Evolutionary conservation across 495 filamentous ascomycete species (phyloP).

Genomic region (Lichina pygmaea): DNA sequence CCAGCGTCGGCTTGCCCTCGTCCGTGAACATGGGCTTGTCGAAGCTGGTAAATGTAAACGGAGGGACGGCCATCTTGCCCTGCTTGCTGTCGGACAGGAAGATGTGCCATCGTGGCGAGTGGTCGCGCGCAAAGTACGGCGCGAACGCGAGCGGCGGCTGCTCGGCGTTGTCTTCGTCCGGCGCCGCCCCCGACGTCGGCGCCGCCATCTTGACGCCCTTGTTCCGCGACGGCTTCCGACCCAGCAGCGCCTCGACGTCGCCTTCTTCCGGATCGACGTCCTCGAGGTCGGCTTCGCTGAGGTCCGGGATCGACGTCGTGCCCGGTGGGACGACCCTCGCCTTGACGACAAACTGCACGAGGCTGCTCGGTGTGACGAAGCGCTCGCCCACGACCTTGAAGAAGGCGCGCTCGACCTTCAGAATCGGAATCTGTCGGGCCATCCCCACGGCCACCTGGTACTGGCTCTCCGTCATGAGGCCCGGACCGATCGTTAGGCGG

Average conservation of each 20-base stretch:
- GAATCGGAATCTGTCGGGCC: conserved; percentile 52
- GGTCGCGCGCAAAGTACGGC: conserved; percentile 69
- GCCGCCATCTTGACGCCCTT: conserved; percentile 22
- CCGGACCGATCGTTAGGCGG: conserved; percentile 35
- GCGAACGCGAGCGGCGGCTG: conserved; percentile 66
- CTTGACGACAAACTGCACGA: conserved; percentile 87
- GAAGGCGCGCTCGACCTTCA: conserved; percentile 79
- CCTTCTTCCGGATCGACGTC: conserved; percentile 85
- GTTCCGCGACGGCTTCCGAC: conserved; percentile 31
- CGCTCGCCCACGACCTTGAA: conserved; percentile 96
- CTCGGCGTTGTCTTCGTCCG: conserved; percentile 28
- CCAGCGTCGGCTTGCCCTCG: conserved; percentile 56
- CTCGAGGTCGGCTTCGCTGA: conserved; percentile 54
- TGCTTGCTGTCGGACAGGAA: conserved; percentile 86
- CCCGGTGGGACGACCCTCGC: conserved; percentile 84
- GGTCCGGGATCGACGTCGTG: conserved; percentile 35
- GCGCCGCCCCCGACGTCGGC: conserved; percentile 21
- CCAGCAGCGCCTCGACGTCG: conserved; percentile 67
- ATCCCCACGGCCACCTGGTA: conserved; percentile 49
- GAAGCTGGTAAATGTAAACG: conserved; percentile 72
- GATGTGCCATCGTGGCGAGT: conserved; percentile 72
- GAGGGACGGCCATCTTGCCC: conserved; percentile 83
- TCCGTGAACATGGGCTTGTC: conserved; percentile 59
- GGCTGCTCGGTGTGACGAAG: conserved; percentile 70
- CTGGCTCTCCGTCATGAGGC: conserved; percentile 44